Conservation (phyloP, 179 eudicot species). For the Nepenthes alata region DNA sequence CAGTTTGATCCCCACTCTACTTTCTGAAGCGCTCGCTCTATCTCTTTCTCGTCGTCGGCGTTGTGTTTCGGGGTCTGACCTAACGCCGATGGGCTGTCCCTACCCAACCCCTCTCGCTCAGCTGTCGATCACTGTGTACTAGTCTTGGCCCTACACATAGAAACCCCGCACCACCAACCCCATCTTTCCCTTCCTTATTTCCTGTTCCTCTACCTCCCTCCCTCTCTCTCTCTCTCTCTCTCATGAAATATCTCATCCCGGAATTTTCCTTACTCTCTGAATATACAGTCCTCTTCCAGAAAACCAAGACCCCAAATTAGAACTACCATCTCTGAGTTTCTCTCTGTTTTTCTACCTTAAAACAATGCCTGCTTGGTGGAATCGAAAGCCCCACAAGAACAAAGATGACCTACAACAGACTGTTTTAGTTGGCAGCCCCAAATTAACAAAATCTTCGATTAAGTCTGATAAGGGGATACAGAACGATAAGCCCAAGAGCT, state of each 20-base stretch:
- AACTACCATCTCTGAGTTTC: slow-evolving; percentile 1
- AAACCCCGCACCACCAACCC: too few species aligned
- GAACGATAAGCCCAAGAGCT: slow-evolving; percentile 10
- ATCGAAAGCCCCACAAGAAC: slow-evolving; percentile 26
- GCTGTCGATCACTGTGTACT: too few species aligned
- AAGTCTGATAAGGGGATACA: slow-evolving; percentile 11
- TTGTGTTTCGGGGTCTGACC: too few species aligned
- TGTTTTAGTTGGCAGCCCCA: slow-evolving; percentile 6
- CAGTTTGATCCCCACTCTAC: too few species aligned
- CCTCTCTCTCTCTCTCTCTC: background rate
- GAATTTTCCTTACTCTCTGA: background rate
- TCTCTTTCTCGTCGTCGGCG: too few species aligned
- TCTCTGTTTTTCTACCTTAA: background rate
- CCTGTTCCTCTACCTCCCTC: background rate
- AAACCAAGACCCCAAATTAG: background rate
- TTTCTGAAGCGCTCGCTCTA: too few species aligned
- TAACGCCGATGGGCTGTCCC: too few species aligned
- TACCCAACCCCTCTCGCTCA: too few species aligned
- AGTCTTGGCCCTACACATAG: too few species aligned
- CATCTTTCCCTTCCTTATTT: too few species aligned
- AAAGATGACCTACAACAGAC: slow-evolving; percentile 12
- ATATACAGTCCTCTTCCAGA: background rate
- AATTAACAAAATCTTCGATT: slow-evolving; percentile 1
- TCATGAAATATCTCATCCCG: background rate
- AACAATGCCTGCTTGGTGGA: slow-evolving; percentile 55